A percentile compares a stretch with the other conserved stretches of the same genome.
These are phyloP conservation scores for Suillus luteus DNA, from an alignment of 768 basidiomycete genomes.

Conservation along the genomic window DNA sequence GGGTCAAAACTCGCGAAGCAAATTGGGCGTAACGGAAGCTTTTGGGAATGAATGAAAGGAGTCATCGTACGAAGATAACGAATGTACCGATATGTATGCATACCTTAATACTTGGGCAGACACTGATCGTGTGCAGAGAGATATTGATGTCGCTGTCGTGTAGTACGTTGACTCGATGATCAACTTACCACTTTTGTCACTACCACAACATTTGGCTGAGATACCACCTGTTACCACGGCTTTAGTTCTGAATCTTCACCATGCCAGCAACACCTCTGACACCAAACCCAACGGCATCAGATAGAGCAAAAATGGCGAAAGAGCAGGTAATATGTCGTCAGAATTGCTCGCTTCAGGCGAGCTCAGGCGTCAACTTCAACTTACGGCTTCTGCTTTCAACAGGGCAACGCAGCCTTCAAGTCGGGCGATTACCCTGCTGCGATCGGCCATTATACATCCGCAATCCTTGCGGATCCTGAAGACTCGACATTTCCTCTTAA, in stretches of 20 bases:
- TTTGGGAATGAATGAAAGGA: background rate
- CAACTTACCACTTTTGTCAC: background rate
- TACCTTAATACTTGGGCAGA: background rate
- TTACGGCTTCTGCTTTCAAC: slow-evolving; percentile 6
- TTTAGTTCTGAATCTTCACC: background rate
- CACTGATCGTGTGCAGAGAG: background rate
- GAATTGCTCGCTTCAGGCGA: background rate
- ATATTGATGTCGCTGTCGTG: background rate
- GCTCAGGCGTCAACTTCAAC: background rate
- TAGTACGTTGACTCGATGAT: background rate
- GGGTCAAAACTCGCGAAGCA: background rate
- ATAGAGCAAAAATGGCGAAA: slow-evolving; percentile 36
- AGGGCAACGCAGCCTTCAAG: slow-evolving; percentile 92
- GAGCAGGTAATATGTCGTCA: slow-evolving; percentile 26
- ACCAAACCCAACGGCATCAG: slow-evolving; percentile 33
- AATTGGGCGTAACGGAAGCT: background rate
- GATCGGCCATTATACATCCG: slow-evolving; percentile 84
- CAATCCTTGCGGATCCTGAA: slow-evolving; percentile 65
- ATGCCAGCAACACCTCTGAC: background rate
- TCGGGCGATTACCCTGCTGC: slow-evolving; percentile 74
- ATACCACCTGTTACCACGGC: background rate
- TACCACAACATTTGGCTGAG: background rate
- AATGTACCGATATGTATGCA: background rate
- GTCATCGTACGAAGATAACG: background rate
- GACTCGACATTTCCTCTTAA: slow-evolving; percentile 86